Percentiles rank a stretch among this genome's conserved stretches.
phyloP scores from a whole-genome alignment of 352 stramenopile genomes.

The Globisporangium irregulare region DNA sequence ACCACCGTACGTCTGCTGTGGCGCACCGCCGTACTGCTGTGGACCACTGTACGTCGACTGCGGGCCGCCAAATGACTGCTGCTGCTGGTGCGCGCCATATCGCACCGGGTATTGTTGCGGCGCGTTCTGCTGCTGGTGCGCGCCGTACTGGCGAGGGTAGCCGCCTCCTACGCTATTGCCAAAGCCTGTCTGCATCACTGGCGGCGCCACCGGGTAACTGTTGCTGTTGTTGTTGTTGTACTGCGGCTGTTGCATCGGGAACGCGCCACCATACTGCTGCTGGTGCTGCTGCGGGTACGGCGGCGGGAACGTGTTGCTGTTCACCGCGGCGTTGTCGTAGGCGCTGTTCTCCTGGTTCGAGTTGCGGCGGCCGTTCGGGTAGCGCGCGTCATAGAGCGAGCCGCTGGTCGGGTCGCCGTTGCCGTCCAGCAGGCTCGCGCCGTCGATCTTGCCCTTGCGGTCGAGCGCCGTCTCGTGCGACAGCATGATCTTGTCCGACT shows the following conservation, averaged over 20 bases:
- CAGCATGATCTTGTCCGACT: conserved; percentile 68
- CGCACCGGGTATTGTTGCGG: conserved; percentile 19
- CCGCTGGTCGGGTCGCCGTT: conserved; percentile 72
- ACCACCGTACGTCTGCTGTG: conserved; percentile 24
- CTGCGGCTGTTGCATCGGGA: conserved; percentile 17
- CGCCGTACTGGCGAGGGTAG: conserved; percentile 42
- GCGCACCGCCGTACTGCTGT: conserved; percentile 31
- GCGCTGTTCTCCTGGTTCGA: conserved; percentile 59
- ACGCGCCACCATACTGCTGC: conserved; percentile 21
- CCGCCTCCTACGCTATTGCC: conserved; percentile 23
- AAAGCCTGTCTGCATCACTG: conserved; percentile 22
- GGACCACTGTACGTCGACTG: conserved; percentile 21
- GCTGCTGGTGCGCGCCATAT: conserved; percentile 17
- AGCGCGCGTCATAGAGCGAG: conserved; percentile 65
- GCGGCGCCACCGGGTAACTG: conserved; percentile 8
- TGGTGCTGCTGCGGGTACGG: conserved; percentile 47
- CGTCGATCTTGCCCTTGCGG: conserved; percentile 82
- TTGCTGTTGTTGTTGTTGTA: neutral
- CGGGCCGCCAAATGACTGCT: conserved; percentile 25
- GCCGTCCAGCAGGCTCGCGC: conserved; percentile 75
- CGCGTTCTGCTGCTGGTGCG: conserved; percentile 32
- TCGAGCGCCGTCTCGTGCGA: conserved; percentile 72
- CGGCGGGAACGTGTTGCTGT: conserved; percentile 47
- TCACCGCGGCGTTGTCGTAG: conserved; percentile 15
- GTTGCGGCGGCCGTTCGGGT: conserved; percentile 35